Evolutionary conservation across 768 basidiomycete genomes (phyloP).

Genomic region (Lactarius evosmus): DNA sequence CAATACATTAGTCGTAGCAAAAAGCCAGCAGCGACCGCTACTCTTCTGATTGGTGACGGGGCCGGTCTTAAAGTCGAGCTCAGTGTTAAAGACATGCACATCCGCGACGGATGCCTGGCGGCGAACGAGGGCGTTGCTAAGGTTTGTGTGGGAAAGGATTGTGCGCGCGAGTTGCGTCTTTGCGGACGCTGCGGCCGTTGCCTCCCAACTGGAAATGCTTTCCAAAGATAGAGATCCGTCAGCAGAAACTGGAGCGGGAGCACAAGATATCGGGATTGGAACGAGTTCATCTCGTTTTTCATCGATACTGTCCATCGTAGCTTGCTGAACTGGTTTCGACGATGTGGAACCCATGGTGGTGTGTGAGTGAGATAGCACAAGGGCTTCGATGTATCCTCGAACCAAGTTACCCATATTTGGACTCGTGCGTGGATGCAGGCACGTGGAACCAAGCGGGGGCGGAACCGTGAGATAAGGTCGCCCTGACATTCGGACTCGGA

Average conservation of each 20-base stretch:
- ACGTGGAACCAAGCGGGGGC: no score
- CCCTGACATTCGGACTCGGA: no score
- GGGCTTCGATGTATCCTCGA: background rate
- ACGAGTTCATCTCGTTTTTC: conserved; percentile 29
- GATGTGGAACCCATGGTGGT: conserved; percentile 37
- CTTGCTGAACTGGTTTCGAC: conserved; percentile 33
- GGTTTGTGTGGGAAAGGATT: conserved; percentile 65
- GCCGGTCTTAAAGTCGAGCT: conserved; percentile 74
- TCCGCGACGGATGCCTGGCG: conserved; percentile 61
- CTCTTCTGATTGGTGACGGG: conserved; percentile 86
- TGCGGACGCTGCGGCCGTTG: conserved; percentile 47
- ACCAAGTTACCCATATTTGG: conserved; percentile 2
- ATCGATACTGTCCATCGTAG: conserved; percentile 21
- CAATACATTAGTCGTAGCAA: conserved; percentile 86
- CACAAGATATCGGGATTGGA: conserved; percentile 14
- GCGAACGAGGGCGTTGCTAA: conserved; percentile 58
- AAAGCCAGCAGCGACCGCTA: conserved; percentile 93
- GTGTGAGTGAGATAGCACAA: background rate
- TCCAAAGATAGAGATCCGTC: conserved; percentile 59
- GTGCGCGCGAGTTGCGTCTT: conserved; percentile 75
- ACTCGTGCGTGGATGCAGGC: background rate
- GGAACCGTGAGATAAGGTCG: no score
- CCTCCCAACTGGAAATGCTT: conserved; percentile 69
- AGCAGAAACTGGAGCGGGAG: conserved; percentile 46
- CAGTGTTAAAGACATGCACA: conserved; percentile 78